Evolutionary conservation across 2,329 filamentous ascomycete genomes (phyloP), one percentile per base, ranked within the genome.

Genomic region (Macrophomina tecta): DNA sequence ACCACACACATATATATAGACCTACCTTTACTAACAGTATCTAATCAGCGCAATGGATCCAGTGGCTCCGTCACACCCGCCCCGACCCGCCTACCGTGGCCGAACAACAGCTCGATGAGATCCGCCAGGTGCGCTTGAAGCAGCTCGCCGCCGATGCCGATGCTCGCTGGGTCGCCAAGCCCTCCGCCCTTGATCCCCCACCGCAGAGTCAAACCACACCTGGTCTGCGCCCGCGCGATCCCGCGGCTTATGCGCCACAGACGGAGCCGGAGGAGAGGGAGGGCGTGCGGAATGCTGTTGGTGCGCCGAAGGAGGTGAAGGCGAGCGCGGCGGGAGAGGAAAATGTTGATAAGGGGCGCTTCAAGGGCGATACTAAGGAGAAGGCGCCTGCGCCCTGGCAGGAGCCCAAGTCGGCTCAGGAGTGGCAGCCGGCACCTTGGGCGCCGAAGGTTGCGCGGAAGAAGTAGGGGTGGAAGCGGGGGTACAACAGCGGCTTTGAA

Each of bases 41-140:
- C 16, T 48, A 14, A 51, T 18, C 74, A 87, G 85, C 87, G 63
- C 85, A 87, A 83, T 90, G 88, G 88, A 86, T 88, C 73, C 88
- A 90, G 79, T 90, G 88, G 88, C 84, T 90, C 32, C 86, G 88
- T 72, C 83, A 89, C 70, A 86, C 87, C 9, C 86, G 88, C 52
- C 72, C 78, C 62, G 79, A 85, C 16, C 79, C 88, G 2, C 88
- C 88, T 0, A 82, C 82, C 1, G 74, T 90, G 60, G 73, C 83
- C 70, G 88, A 90, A 76, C 88, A 89, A 72, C 82, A 83, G 68
- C 78, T 82, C 55, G 87, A 90, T 67, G 69, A 88, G 53, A 70
- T 82, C 40, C 82, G 88, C 34, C 87, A 87, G 73, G 77, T 79
- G n/a, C 82, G 82, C 67, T 84, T 90, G 72, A 89, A 88, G 73